Evolutionary conservation across 2,329 filamentous ascomycete genomes (phyloP), one percentile per base, ranked within the genome.

Genomic region (Colletotrichum zoysiae): DNA sequence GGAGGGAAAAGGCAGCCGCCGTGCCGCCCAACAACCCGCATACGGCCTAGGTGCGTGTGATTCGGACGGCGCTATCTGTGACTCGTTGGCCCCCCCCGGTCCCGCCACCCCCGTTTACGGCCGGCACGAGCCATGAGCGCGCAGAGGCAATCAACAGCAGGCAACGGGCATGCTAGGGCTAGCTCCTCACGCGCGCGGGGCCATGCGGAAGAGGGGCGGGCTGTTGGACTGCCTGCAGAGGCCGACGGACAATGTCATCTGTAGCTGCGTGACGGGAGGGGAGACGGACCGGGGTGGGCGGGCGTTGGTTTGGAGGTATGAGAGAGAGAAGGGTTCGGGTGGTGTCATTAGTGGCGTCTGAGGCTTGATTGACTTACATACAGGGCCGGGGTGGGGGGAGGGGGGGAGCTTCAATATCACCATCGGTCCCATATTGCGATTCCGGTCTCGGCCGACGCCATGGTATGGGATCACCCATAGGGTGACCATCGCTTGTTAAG

Each of bases 21-120:
- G 55, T 61, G 35, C 56, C 67, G 56, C 70, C 44, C 67, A 57
- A 16, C 61, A 57, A 62, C 51, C 70, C 67, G 67, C 66, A 71
- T 73, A 51, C 40, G 67, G 70, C 33, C 61, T 73, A 73, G 70
- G 48, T 51, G 67, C 60, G 67, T 71, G 70, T 73, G 70, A 70
- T 73, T 73, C 70, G 57, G 44, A 71, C 57, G 57, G 67, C 70
- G 70, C 70, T 73, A 73, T 73, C 61, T 73, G 70, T 73, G 70
- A 73, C 62, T 66, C 48, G 70, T 66, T 60, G 69, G 9, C 26
- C 26, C 38, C 58, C 65, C 57, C 63, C 38, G 59, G 59, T 51
- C 46, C 60, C 30, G 16, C 33, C 46, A 51, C 16, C 44, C 69
- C 65, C 57, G 69, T 69, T 46, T 48, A 69, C 65, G 69, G 69